Evolutionary conservation across 148 eudicot species (phyloP).

Genomic region (Oxyria digyna): DNA sequence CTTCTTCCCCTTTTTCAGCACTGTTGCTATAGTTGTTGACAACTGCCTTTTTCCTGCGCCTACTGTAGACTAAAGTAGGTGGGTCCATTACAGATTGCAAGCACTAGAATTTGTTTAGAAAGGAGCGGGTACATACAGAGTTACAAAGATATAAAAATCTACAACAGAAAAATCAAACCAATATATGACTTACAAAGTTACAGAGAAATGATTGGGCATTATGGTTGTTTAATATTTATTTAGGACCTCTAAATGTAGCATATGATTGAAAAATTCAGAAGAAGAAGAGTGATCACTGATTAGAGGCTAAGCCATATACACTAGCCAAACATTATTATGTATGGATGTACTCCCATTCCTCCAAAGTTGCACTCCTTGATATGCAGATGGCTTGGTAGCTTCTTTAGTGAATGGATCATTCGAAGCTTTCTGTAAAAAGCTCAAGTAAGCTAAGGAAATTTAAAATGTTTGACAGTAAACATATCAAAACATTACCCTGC

Average conservation of each 20-base stretch:
- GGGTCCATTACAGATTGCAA: no score
- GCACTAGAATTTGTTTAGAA: not conserved
- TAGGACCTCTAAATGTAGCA: no score
- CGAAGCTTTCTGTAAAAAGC: conserved; percentile 71
- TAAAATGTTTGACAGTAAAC: not conserved
- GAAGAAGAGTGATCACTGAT: not conserved
- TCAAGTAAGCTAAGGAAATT: not conserved
- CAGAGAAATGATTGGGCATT: no score
- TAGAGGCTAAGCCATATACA: not conserved
- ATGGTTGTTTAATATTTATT: no score
- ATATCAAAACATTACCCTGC: conserved; percentile 57
- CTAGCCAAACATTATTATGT: not conserved
- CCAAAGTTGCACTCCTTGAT: conserved; percentile 96
- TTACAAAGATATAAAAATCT: conserved; percentile 74
- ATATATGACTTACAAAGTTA: no score
- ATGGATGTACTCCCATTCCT: conserved; percentile 83
- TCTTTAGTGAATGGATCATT: conserved; percentile 88
- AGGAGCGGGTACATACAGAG: not conserved
- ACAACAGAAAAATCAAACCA: conserved; percentile 12
- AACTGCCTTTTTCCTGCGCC: no score
- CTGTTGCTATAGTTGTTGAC: no score
- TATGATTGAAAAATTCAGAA: not conserved
- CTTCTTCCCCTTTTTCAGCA: no score
- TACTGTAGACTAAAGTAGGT: no score
- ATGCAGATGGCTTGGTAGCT: conserved; percentile 79